These are phyloP conservation scores for Vitis labrusca DNA, from an alignment of 164 flowering plant genomes.

Conservation along the genomic window DNA sequence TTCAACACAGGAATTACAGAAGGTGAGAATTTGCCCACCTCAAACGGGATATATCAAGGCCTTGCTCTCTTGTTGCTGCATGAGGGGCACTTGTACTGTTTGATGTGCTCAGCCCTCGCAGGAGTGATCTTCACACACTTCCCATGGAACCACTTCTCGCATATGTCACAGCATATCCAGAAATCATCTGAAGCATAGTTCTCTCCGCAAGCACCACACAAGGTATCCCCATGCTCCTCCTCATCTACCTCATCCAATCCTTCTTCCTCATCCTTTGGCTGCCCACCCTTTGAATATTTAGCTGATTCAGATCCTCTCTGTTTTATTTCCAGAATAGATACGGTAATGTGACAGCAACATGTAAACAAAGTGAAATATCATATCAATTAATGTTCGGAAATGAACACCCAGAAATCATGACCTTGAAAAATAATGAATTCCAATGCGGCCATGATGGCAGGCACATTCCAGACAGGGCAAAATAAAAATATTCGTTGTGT, in stretches of 20 bases:
- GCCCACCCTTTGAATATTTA: conserved; percentile 41
- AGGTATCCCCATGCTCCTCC: conserved; percentile 74
- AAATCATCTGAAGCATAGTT: conserved; percentile 82
- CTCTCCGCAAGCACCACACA: conserved; percentile 92
- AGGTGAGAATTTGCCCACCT: conserved; percentile 13
- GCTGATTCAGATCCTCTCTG: conserved; percentile 49
- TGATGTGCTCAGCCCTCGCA: conserved; percentile 87
- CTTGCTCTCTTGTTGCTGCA: conserved; percentile 85
- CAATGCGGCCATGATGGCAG: too few relatives aligned
- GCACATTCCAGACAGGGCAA: too few relatives aligned
- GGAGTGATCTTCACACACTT: conserved; percentile 91
- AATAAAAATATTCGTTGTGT: not conserved
- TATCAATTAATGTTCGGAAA: too few relatives aligned
- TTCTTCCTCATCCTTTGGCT: conserved; percentile 57
- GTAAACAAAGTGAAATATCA: too few relatives aligned
- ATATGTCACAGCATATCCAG: conserved; percentile 91
- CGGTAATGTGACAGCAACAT: not conserved
- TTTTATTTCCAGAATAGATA: conserved; percentile 8
- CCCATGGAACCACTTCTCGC: conserved; percentile 93
- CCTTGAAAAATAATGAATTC: not conserved
- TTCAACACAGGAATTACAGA: conserved; percentile 6
- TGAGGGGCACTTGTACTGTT: conserved; percentile 93
- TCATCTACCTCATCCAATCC: conserved; percentile 69
- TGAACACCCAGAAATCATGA: not conserved
- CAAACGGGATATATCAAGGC: conserved; percentile 22